Base-by-base conservation (phyloP, 495 filamentous ascomycete genomes). In the Penicillium soppii region DNA sequence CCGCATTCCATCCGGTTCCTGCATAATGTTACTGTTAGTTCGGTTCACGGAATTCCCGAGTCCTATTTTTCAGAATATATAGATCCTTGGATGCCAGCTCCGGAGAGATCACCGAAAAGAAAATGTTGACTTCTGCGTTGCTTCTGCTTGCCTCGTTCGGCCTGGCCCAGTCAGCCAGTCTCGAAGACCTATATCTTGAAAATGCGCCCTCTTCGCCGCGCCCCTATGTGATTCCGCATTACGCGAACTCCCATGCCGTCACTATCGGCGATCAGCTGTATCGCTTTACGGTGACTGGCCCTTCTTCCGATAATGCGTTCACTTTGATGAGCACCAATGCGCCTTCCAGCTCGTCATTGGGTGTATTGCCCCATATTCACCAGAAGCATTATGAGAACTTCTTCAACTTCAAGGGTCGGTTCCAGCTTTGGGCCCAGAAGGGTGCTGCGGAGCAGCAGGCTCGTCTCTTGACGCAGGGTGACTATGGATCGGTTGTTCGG, bases 401-500 rank as follows among this genome's bases (percentile, higher is more conserved):
- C 50, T 75, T 67, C 68, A 56, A 66, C 40, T 54, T 64, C 53
- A 74, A 74, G 53, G 72, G 72, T 33, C 68, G 70, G 7, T 69
- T 71, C 50, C 71, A 74, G 53, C 67, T 77, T 10, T 77, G 71
- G 74, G 65, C 71, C 6, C 62, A 76, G 27, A 67, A 72, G 19
- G 56, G 58, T 13, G 41, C 58, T 16, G 45, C 19, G 0, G 61
- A 62, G 40, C 71, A 75, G 23, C 50, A 71, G 27, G 62, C 63
- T 3, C 65, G 73, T 12, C 35, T 76, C 0, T 44, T 77, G 13
- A 61, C 59, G 0, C 59, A 59, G 17, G 72, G 74, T 7, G 74
- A 76, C 36, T 72, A 69, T 50, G 71, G 73, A 10, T 65, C 70
- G 0, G 69, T 75, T 0, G 54, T 65, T 0, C 54, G 59, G 19